Base-by-base conservation (phyloP, 306 rosid genomes). In the Quercus suber region DNA sequence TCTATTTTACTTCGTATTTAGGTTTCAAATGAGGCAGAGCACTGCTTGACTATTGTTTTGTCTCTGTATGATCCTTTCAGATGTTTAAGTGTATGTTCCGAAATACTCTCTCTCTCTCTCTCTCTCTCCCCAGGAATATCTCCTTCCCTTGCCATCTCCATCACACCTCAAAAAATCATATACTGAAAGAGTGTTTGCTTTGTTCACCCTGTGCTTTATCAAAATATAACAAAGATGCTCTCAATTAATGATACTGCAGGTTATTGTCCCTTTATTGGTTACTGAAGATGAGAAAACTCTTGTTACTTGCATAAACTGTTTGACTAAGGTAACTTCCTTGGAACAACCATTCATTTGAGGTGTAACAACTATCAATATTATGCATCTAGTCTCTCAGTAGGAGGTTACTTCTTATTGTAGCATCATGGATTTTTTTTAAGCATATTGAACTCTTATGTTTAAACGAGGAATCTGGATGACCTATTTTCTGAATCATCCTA, bases 241-340 rank as follows among this genome's bases (percentile, higher is more conserved):
- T 15, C 18, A 71, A 33, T 73, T 75, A 74, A 79, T 72, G 67
- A 76, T 59, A 76, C 71, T 91, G 84, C 97, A 96, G 99, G 97
- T 96, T 76, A 87, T 96, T 77, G 91, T 86, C 73, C 98, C 99
- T 73, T 80, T 93, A 79, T 81, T 96, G 84, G 99, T 89, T 60
- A 88, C 97, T 1, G 98, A 96, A 81, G 97, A 96, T 69, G 99
- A 96, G 89, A 96, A 89, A 89, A 93, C 92, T 84, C 98, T 96
- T 75, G 98, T 96, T 73, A 87, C 94, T 57, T 87, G 97, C 86
- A 84, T 90, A 81, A 96, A 93, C 84, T 90, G 93, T 85, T 89
- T 96, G 90, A 96, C 97, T 23, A 96, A 93, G 98, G 99, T 93
- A 89, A 74, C 65, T 73, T 17, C 57, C 83, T 56, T 13, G 30